These are phyloP conservation scores for Jackrogersella minutella DNA, from an alignment of 495 filamentous ascomycete species.

Conservation along the genomic window DNA sequence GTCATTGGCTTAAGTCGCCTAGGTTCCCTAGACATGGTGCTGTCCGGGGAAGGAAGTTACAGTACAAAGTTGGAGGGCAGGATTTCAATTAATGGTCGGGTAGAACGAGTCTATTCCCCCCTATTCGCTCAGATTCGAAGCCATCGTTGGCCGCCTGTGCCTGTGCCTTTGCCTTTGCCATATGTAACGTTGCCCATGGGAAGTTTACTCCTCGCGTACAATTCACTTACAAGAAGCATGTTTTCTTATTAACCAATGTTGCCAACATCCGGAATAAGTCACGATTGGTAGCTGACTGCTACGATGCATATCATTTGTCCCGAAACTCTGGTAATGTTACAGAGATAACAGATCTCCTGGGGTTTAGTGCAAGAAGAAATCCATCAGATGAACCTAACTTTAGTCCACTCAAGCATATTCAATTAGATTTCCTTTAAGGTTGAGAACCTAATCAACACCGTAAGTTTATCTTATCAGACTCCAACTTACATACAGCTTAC, in stretches of 20 bases:
- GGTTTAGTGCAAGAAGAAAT: background rate
- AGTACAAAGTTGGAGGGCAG: slow-evolving; percentile 5
- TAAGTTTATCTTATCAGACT: background rate
- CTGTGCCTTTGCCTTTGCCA: background rate
- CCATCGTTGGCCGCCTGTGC: background rate
- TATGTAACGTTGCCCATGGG: slow-evolving; percentile 43
- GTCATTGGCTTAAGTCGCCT: slow-evolving; percentile 23
- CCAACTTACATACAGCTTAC: too few species aligned
- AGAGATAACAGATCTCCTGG: slow-evolving; percentile 13
- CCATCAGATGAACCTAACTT: slow-evolving; percentile 1
- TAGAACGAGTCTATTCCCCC: background rate
- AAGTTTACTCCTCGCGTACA: background rate
- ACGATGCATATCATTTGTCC: slow-evolving; percentile 28
- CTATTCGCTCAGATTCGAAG: slow-evolving; percentile 17
- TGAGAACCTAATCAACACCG: too few species aligned
- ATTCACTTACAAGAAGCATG: background rate
- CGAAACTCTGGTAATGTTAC: slow-evolving; percentile 33
- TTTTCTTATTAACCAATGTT: background rate
- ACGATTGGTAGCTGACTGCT: slow-evolving; percentile 20
- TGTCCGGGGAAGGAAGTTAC: slow-evolving; percentile 40
- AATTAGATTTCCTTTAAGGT: too few species aligned
- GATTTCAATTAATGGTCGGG: slow-evolving; percentile 14
- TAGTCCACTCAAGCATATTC: background rate
- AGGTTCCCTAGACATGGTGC: background rate
- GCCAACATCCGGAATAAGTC: slow-evolving; percentile 4